Evolutionary conservation across 2,329 filamentous ascomycete species (phyloP), one percentile per base, ranked within the genome.

Genomic region (Epichloe elymi): DNA sequence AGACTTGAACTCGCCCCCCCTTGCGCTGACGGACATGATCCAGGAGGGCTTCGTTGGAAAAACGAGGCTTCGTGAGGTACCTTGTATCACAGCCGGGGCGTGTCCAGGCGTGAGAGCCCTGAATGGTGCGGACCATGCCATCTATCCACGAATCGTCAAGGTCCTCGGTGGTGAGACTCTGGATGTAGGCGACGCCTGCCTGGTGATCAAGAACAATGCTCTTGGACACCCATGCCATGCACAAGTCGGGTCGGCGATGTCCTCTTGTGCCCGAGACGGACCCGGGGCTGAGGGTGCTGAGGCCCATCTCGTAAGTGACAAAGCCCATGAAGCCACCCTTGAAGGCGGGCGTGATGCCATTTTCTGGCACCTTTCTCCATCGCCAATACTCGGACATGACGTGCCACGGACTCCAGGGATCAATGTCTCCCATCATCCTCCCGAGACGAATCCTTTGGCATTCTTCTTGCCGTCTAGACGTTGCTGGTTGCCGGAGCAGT

Each of bases 291-390:
- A 69, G 54, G 0, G 63, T 63, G 30, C 64, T 59, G 1, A 94
- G 70, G 0, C 88, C 87, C 62, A 89, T 80, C 64, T 95, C 89
- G 54, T 95, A 95, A 0, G 86, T 88, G 48, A 88, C 76, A 60
- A 85, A 94, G 0, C 89, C 89, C 68, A 95, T 80, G 53, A 95
- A 82, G 0, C 89, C 89, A 48, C 88, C 89, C 66, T 86, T 80
- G 62, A 95, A 95, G 0, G 86, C 78, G 0, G 60, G 57, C 4
- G 59, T 56, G 4, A 59, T 51, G 10, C 46, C 53, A 7, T 58
- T 37, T 8, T 51, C 46, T 0, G 56, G 36, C 8, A 64, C 53
- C 40, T 47, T 62, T 37, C 68, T 56, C 5, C 54, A 56, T 40
- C 65, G 58, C 58, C 67, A 64, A 45, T 75, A 75, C 5, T 70